A percentile compares a stretch with the other conserved stretches of the same genome.
These are phyloP conservation scores for Oryza longistaminata DNA, from an alignment of 176 grass and related monocot genomes.

Conservation along the genomic window DNA sequence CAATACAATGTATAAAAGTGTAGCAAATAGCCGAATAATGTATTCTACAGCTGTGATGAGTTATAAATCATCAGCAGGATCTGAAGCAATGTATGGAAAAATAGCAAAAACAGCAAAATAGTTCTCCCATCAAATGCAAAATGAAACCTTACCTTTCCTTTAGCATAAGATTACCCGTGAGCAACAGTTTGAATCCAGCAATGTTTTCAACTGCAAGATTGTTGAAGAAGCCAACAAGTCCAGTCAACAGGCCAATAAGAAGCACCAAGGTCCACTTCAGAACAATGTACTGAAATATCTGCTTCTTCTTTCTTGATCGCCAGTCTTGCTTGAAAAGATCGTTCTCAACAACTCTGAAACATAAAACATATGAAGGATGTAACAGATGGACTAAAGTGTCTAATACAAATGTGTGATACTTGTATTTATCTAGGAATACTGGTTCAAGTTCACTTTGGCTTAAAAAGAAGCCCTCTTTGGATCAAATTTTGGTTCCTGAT, in stretches of 20 bases:
- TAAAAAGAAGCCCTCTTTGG: background rate
- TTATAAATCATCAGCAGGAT: background rate
- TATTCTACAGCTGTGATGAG: background rate
- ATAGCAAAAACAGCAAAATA: background rate
- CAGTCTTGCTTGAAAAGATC: slow-evolving; percentile 93
- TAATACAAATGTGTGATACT: background rate
- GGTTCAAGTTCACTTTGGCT: background rate
- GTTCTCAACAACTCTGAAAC: slow-evolving; percentile 84
- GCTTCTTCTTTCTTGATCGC: slow-evolving; percentile 68
- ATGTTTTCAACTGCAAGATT: slow-evolving; percentile 96
- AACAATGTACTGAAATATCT: slow-evolving; percentile 88
- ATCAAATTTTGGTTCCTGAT: background rate
- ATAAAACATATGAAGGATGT: background rate
- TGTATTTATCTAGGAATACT: background rate
- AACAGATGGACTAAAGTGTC: background rate
- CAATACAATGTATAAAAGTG: background rate
- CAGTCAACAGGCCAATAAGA: slow-evolving; percentile 73
- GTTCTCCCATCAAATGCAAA: background rate
- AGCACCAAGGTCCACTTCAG: slow-evolving; percentile 86
- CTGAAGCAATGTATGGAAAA: slow-evolving; percentile 8
- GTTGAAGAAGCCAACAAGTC: slow-evolving; percentile 79
- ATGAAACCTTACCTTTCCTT: slow-evolving; percentile 51
- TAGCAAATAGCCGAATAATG: background rate
- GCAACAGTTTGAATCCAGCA: slow-evolving; percentile 71
- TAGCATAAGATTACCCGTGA: slow-evolving; percentile 69